These are phyloP conservation scores for Discostella stelligeroides DNA, from an alignment of 108 stramenopile species.

Conservation along the genomic window DNA sequence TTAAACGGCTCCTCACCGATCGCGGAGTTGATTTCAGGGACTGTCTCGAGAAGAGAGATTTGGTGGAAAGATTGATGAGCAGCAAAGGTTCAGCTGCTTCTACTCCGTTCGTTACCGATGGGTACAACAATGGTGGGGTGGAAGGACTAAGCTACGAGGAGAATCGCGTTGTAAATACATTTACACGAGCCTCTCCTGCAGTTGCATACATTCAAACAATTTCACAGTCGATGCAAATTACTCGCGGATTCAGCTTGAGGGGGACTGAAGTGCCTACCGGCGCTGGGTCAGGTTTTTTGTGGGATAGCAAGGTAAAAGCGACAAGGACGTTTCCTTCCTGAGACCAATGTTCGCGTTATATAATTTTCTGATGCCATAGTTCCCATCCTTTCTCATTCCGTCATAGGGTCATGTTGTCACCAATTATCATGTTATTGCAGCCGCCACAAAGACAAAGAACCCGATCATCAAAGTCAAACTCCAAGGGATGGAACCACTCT, in stretches of 20 bases:
- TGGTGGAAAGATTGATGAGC: slow-evolving; percentile 55
- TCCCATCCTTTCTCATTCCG: background rate
- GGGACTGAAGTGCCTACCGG: slow-evolving; percentile 53
- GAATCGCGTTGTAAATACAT: slow-evolving; percentile 52
- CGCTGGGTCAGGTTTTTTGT: slow-evolving; percentile 80
- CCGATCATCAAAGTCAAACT: slow-evolving; percentile 62
- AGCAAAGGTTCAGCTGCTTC: background rate
- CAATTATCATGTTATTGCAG: slow-evolving; percentile 89
- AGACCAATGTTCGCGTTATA: background rate
- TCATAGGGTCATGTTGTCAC: slow-evolving; percentile 86
- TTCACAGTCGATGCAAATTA: slow-evolving; percentile 1
- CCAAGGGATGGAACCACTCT: slow-evolving; percentile 48
- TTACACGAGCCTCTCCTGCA: slow-evolving; percentile 58
- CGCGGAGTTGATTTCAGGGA: slow-evolving; percentile 79
- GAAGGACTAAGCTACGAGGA: slow-evolving; percentile 46
- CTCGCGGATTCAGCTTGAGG: slow-evolving; percentile 25
- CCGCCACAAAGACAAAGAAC: slow-evolving; percentile 46
- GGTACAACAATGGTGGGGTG: background rate
- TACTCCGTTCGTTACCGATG: background rate
- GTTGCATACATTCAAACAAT: slow-evolving; percentile 71
- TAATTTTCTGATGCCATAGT: no score
- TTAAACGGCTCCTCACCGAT: slow-evolving; percentile 68
- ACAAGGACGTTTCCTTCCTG: background rate
- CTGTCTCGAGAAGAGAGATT: slow-evolving; percentile 73
- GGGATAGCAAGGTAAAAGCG: slow-evolving; percentile 54